These are phyloP conservation scores for Rhodotorula sp. DNA, from an alignment of 1,284 basidiomycete genomes.

Conservation along the genomic window DNA sequence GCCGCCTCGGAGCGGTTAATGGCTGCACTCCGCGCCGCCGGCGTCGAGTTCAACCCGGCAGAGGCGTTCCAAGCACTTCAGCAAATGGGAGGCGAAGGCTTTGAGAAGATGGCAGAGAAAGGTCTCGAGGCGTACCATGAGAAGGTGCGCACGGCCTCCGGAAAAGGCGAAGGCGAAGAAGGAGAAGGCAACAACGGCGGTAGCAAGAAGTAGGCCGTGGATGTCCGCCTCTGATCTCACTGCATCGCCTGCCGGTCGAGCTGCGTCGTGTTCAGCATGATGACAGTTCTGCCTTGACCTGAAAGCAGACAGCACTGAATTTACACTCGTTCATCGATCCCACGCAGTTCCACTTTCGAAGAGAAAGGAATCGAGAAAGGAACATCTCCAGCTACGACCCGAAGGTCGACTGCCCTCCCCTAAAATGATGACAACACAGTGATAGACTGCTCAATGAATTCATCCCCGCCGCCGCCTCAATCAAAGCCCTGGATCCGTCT, in stretches of 20 bases:
- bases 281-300: not conserved
- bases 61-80: constrained; percentile 38
- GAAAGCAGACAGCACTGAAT: too few relatives aligned
- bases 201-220: not conserved
- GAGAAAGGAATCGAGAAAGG: not conserved
- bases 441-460: not conserved
- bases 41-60: constrained; percentile 37
- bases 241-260: not conserved
- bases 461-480: not conserved
- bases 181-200: constrained; percentile 13
- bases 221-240: too few relatives aligned
- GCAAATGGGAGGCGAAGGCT: constrained; percentile 34
- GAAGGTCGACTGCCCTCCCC: not conserved
- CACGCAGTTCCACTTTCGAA: too few relatives aligned
- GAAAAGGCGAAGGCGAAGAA: constrained; percentile 10
- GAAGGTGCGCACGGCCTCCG: not conserved
- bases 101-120: constrained; percentile 6
- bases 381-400: not conserved
- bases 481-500: constrained; percentile 8
- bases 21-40: constrained; percentile 13
- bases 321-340: too few relatives aligned
- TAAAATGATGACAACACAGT: not conserved
- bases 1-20: constrained; percentile 34
- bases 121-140: constrained; percentile 13
- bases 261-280: not conserved